Evolutionary conservation across 2,329 filamentous ascomycete genomes (phyloP).

Genomic region (Stachybotrys chlorohalonatus): DNA sequence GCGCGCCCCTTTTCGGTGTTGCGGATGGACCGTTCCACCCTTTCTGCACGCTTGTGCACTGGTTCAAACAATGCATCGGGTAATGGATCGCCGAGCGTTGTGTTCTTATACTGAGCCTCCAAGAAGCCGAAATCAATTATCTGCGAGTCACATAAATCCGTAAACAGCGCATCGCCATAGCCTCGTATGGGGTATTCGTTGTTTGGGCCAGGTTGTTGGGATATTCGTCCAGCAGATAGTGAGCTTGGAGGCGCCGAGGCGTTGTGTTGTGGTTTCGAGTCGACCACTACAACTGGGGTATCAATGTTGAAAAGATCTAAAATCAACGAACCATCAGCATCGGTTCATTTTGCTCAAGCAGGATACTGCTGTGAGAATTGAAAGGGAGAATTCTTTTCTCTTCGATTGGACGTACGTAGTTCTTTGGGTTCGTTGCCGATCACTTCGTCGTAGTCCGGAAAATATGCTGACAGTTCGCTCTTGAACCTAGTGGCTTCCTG

Average conservation of each 20-base stretch:
- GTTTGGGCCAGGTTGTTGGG: neutral
- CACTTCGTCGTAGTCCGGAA: slow-evolving; percentile 88
- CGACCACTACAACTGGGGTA: slow-evolving; percentile 63
- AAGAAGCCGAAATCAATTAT: slow-evolving; percentile 47
- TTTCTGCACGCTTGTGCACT: slow-evolving; percentile 49
- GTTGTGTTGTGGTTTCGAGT: slow-evolving; percentile 33
- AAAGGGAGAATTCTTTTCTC: no score
- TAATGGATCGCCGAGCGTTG: slow-evolving; percentile 42
- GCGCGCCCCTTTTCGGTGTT: slow-evolving; percentile 57
- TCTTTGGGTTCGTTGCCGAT: slow-evolving; percentile 78
- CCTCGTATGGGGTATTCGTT: slow-evolving; percentile 33
- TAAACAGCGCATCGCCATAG: slow-evolving; percentile 48
- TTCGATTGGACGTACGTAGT: slow-evolving; percentile 51
- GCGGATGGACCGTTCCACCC: slow-evolving; percentile 51
- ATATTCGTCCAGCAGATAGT: slow-evolving; percentile 8
- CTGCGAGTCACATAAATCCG: slow-evolving; percentile 46
- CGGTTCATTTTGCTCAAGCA: neutral
- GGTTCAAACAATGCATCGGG: slow-evolving; percentile 45
- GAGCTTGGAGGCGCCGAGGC: slow-evolving; percentile 15
- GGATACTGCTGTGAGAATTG: no score
- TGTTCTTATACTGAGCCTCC: slow-evolving; percentile 33
- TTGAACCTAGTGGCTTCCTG: slow-evolving; percentile 80
- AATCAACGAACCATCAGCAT: slow-evolving; percentile 2
- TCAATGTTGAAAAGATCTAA: slow-evolving; percentile 64
- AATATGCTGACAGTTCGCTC: slow-evolving; percentile 85